Conservation (phyloP, 257 asterid species). For the Galeopsis tetrahit region DNA sequence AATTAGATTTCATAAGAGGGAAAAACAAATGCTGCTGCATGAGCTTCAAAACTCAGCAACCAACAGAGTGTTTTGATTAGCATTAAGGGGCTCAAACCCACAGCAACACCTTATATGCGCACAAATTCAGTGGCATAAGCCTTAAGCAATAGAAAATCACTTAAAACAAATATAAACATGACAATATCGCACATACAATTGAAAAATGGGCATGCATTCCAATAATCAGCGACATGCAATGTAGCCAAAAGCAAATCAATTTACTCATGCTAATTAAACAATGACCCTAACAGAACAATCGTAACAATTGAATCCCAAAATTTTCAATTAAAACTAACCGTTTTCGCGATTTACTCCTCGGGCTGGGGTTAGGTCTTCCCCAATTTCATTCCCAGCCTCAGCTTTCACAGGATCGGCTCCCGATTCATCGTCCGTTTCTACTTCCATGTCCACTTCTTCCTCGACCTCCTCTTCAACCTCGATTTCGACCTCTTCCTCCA, state of each 20-base stretch:
- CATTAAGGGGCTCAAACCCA: slow-evolving; percentile 10
- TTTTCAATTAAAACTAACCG: slow-evolving; percentile 47
- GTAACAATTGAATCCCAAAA: not conserved
- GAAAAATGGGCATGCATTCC: slow-evolving; percentile 29
- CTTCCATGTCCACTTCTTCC: slow-evolving; percentile 31
- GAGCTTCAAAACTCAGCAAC: slow-evolving; percentile 4
- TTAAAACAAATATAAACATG: not conserved
- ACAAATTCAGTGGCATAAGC: slow-evolving; percentile 8
- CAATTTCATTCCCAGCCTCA: slow-evolving; percentile 36
- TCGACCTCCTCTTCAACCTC: slow-evolving; percentile 34
- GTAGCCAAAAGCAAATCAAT: slow-evolving; percentile 11
- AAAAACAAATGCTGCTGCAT: slow-evolving; percentile 15
- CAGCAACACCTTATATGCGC: not conserved
- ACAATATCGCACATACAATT: not conserved
- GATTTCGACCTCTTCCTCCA: slow-evolving; percentile 41
- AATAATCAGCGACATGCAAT: slow-evolving; percentile 23
- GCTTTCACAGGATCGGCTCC: slow-evolving; percentile 32
- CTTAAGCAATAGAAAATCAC: slow-evolving; percentile 7
- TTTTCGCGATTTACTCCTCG: slow-evolving; percentile 37
- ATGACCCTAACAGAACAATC: not conserved
- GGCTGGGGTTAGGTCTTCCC: slow-evolving; percentile 40
- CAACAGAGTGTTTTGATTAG: not conserved
- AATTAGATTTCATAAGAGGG: not conserved
- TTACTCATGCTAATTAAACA: not conserved
- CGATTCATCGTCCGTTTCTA: slow-evolving; percentile 28